Base-by-base conservation (phyloP, 2,329 filamentous ascomycete species). In the Fusarium nematophilum region DNA sequence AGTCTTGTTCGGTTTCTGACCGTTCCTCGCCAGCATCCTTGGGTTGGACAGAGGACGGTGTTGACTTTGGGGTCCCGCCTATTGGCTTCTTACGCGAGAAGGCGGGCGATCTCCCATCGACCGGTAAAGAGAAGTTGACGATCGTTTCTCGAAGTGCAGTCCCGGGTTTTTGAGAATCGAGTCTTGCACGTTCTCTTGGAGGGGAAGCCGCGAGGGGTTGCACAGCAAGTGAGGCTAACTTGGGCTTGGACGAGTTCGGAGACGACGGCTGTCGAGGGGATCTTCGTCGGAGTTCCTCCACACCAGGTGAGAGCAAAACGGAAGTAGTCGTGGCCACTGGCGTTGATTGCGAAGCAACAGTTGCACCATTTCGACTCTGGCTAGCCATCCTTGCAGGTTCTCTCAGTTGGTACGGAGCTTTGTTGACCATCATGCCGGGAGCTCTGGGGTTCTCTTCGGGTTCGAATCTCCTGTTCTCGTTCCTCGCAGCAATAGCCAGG, bases 261-360 rank as follows among this genome's bases (percentile, higher is more conserved):
- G 62, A 59, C 30, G 43, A 43, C 6, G 71, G 63, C 8, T 79
- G 74, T 39, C 79, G 73, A 13, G 84, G 83, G 2, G 84, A 86
- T 38, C 84, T 76, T 61, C 81, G 78, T 9, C 83, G 78, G 23
- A 86, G 63, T 36, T 79, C 80, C 6, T 85, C 82, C 4, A 73
- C 68, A 3, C 77, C 78, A 0, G 83, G 83, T 4, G 84, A 86
- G 6, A 82, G 69, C 64, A 84, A 79, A 7, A 79, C 75, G 2
- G 79, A 81, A 9, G 80, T 81, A 4, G 78, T 80, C 10, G 71
- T 73, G 2, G 76, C 80, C 43, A 73, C 72, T 3, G 69, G 67
- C 54, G 66, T 70, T 26, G 66, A 60, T 13, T 51, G 40, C 6
- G 48, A 39, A 18, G 45, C n/a, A 45, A 21, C 21, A 21, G 4